These are phyloP conservation scores for Erodium texanum DNA, from an alignment of 441 rosid species.

Conservation along the genomic window DNA sequence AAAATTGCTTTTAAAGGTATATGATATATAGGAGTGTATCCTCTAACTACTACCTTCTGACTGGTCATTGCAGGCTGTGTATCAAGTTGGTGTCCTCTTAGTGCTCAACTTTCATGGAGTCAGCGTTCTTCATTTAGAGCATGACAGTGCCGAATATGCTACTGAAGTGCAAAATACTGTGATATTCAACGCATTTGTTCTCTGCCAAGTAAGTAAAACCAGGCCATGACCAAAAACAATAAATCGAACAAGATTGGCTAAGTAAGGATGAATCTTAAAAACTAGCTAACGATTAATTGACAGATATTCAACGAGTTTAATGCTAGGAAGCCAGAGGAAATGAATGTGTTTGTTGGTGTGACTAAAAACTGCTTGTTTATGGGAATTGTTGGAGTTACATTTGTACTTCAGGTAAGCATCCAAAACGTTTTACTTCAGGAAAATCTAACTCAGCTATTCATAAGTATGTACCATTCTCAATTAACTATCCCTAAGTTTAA, in stretches of 20 bases:
- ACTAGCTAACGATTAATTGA: slow-evolving; percentile 14
- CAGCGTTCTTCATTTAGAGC: slow-evolving; percentile 44
- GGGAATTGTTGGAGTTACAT: slow-evolving; percentile 55
- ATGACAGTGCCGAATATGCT: slow-evolving; percentile 29
- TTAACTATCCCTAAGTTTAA: too few relatives aligned
- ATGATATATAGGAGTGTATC: neutral
- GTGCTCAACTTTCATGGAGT: slow-evolving; percentile 66
- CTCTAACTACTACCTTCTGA: neutral
- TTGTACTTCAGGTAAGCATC: slow-evolving; percentile 65
- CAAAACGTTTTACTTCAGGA: too few relatives aligned
- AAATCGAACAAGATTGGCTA: neutral
- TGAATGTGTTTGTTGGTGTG: slow-evolving; percentile 59
- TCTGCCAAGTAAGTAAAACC: slow-evolving; percentile 62
- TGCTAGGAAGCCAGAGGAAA: slow-evolving; percentile 88
- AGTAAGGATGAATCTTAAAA: neutral
- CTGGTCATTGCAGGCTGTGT: slow-evolving; percentile 46
- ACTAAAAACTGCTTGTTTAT: slow-evolving; percentile 66
- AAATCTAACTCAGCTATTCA: too few relatives aligned
- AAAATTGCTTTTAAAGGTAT: slow-evolving; percentile 2
- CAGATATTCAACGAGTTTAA: slow-evolving; percentile 92
- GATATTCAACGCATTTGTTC: slow-evolving; percentile 88
- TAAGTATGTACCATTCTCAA: too few relatives aligned
- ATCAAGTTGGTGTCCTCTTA: slow-evolving; percentile 73
- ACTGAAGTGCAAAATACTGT: slow-evolving; percentile 67
- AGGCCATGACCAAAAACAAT: neutral